Evolutionary conservation across 371 early-diverging fungal genomes (phyloP).

Genomic region (Mortierella polycephala): DNA sequence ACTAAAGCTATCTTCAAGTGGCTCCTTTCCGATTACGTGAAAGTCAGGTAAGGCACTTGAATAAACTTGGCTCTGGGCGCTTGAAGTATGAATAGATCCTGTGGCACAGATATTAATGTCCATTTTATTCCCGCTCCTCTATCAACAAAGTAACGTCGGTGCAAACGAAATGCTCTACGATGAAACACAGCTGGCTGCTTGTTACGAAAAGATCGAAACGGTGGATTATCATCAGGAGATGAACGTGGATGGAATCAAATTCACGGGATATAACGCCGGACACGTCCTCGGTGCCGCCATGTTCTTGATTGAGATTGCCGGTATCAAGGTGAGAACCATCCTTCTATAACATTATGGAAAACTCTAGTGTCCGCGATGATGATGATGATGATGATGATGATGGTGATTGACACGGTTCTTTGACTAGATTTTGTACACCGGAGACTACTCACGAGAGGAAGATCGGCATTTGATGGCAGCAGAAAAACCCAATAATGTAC

Average conservation of each 20-base stretch:
- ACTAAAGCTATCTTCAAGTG: constrained; percentile 99
- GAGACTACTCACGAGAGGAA: constrained; percentile 99
- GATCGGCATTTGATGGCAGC: constrained; percentile 99
- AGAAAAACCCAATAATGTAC: constrained; percentile 86
- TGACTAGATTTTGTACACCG: constrained; percentile 94
- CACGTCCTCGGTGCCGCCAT: constrained; percentile 99
- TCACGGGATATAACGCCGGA: constrained; percentile 99
- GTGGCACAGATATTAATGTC: background rate
- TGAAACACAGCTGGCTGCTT: constrained; percentile 92
- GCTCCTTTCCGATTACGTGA: constrained; percentile 98
- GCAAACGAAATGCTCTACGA: constrained; percentile 95
- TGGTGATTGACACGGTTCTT: background rate
- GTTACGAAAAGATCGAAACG: constrained; percentile 96
- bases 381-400: too few species aligned
- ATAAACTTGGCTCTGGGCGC: too few species aligned
- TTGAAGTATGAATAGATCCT: background rate
- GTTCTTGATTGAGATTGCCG: constrained; percentile 99
- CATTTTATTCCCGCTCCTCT: background rate
- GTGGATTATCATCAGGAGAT: constrained; percentile 99
- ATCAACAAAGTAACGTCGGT: constrained; percentile 70
- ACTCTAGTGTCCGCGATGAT: too few species aligned
- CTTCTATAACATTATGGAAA: background rate
- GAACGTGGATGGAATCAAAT: constrained; percentile 96
- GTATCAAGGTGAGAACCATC: constrained; percentile 73
- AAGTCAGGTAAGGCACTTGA: constrained; percentile 75